Conservation (phyloP, 179 eudicot genomes). For the Actinidia arguta region DNA sequence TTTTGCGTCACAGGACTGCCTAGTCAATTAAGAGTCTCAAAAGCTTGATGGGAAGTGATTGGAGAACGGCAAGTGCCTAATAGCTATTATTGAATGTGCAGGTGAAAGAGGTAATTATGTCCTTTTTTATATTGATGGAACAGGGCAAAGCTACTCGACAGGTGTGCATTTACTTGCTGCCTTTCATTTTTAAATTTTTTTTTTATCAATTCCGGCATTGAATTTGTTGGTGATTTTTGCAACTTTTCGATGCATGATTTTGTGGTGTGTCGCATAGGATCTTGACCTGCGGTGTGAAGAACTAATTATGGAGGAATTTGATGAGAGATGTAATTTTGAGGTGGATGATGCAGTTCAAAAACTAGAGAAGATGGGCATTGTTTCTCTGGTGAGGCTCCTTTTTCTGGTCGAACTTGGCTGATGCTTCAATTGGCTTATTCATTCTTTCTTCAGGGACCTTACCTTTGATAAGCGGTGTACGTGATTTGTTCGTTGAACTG, state of each 20-base stretch:
- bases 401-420: background rate
- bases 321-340: conserved; percentile 81
- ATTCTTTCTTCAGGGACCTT: background rate
- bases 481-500: background rate
- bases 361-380: conserved; percentile 88
- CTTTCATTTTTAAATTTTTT: background rate
- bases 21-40: background rate
- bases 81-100: conserved; percentile 37
- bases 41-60: conserved; percentile 8
- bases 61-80: background rate
- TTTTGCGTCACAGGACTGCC: background rate
- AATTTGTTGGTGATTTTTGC: background rate
- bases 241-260: conserved; percentile 13
- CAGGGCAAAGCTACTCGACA: conserved; percentile 84
- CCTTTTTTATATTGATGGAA: conserved; percentile 90
- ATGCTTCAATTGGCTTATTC: background rate
- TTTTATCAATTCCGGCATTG: background rate
- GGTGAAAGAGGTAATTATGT: conserved; percentile 91
- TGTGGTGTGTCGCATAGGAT: conserved; percentile 52
- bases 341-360: conserved; percentile 94
- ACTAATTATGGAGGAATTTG: conserved; percentile 87
- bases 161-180: conserved; percentile 39
- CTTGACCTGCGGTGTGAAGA: conserved; percentile 88
- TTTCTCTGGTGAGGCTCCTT: conserved; percentile 67
- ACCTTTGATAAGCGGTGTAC: background rate